Base-by-base conservation (phyloP, 2,329 filamentous ascomycete genomes). In the Magnaporthiopsis rhizophila region DNA sequence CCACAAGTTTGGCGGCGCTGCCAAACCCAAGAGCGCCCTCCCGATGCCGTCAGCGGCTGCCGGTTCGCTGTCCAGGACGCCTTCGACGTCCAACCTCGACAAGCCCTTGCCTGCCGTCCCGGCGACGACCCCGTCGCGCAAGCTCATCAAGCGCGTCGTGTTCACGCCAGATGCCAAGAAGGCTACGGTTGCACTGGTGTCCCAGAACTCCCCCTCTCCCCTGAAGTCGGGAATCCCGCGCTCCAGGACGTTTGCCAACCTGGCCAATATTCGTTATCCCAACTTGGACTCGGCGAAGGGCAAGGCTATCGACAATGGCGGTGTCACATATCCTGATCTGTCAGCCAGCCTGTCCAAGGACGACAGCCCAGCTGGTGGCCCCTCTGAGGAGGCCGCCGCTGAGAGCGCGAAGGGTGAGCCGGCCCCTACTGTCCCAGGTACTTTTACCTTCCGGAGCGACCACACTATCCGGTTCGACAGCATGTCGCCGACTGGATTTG, bases 141-240 rank as follows among this genome's bases (percentile, higher is more conserved):
- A 87, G 74, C 72, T 80, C 53, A 74, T 77, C 24, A 96, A 96
- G 78, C 88, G 85, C 64, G 91, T 96, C 50, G 87, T 90, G 62
- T 97, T 96, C 71, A 92, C 89, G 0, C 88, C 88, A 0, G 87
- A 86, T 66, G 87, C 88, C 50, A 83, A 90, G 67, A 76, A 77
- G 24, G 75, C 77, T 11, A 73, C 76, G 0, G 28, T 57, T 28
- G 34, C 38, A 18, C 21, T 58, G 15, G 69, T 77, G 61, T 68
- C 72, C 0, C 80, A 83, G 65, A 77, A 80, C 65, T 84, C 85
- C 1, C 85, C 86, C 9, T 86, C 86, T 3, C 82, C 84, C 4
- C 71, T 83, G 68, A 86, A 86, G 70, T 78, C 79, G 7, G 72
- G 73, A 45, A 76, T 81, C 26, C 76, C 80, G 59, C 78, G 78